Evolutionary conservation across 2,329 filamentous ascomycete genomes (phyloP).

Genomic region (Cadophora sp.): DNA sequence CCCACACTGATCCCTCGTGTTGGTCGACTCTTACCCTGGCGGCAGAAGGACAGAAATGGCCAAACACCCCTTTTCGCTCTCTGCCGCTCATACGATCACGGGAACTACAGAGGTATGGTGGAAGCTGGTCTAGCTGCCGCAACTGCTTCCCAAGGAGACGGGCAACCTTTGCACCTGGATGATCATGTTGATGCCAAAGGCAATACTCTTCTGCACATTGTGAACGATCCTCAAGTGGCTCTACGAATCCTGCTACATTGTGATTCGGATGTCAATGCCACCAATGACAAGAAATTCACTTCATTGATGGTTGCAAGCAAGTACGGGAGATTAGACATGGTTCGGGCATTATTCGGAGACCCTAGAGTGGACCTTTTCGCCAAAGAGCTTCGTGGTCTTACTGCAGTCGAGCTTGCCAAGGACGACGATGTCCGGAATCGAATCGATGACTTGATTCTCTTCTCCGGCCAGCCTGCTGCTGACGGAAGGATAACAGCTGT

Average conservation of each 20-base stretch:
- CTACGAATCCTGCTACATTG: conserved; percentile 79
- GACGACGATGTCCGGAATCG: conserved; percentile 97
- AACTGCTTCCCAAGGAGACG: conserved; percentile 76
- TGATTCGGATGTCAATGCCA: conserved; percentile 95
- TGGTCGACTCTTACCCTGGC: conserved; percentile 83
- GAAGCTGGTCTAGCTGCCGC: conserved; percentile 79
- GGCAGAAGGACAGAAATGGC: conserved; percentile 90
- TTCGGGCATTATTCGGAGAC: conserved; percentile 86
- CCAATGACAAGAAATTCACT: conserved; percentile 94
- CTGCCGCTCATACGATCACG: conserved; percentile 93
- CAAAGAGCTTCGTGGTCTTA: conserved; percentile 85
- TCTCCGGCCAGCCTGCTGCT: conserved; percentile 73
- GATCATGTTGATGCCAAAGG: conserved; percentile 93
- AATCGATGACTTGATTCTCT: conserved; percentile 90
- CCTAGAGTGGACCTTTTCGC: conserved; percentile 84
- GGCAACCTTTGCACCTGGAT: conserved; percentile 82
- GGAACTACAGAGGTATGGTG: conserved; percentile 87
- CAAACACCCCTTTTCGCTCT: conserved; percentile 97
- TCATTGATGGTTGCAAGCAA: conserved; percentile 98
- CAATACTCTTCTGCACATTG: conserved; percentile 94
- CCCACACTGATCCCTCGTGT: conserved; percentile 80
- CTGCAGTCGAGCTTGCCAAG: conserved; percentile 94
- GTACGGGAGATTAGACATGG: conserved; percentile 93
- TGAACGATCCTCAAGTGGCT: conserved; percentile 83
- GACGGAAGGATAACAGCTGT: conserved; percentile 90